phyloP scores from a whole-genome alignment of 1,284 basidiomycete species.

The Puccinia novopanici region DNA sequence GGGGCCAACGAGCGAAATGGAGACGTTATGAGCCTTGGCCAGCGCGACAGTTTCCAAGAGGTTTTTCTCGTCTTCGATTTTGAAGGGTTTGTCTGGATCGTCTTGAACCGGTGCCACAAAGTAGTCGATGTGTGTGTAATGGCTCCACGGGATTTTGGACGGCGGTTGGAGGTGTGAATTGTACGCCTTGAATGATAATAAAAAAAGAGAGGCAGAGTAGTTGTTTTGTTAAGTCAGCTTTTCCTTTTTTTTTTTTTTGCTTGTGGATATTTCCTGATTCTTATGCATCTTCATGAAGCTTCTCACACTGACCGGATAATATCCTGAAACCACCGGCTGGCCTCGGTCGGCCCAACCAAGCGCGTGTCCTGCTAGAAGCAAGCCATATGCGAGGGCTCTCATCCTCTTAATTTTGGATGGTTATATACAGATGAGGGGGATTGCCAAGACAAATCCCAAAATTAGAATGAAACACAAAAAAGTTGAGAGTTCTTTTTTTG shows the following conservation, averaged over 20 bases:
- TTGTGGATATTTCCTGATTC: too few relatives aligned
- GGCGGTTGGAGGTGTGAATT: constrained; percentile 40
- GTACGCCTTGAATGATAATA: constrained; percentile 5
- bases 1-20: constrained; percentile 39
- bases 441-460: too few relatives aligned
- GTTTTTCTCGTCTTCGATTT: constrained; percentile 35
- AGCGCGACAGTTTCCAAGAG: constrained; percentile 31
- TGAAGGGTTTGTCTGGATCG: constrained; percentile 12
- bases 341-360: too few relatives aligned
- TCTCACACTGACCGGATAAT: too few relatives aligned
- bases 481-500: too few relatives aligned
- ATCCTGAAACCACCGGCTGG: too few relatives aligned
- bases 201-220: neutral
- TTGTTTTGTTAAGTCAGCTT: neutral
- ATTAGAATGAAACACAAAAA: too few relatives aligned
- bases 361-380: too few relatives aligned
- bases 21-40: constrained; percentile 47
- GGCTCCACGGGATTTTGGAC: constrained; percentile 45
- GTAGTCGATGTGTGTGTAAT: constrained; percentile 47
- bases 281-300: too few relatives aligned
- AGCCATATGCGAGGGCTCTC: too few relatives aligned
- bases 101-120: constrained; percentile 36
- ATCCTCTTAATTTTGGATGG: too few relatives aligned
- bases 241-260: neutral
- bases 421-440: too few relatives aligned